Evolutionary conservation across 176 grass and related monocot species (phyloP).

Genomic region (Musa beccarii): DNA sequence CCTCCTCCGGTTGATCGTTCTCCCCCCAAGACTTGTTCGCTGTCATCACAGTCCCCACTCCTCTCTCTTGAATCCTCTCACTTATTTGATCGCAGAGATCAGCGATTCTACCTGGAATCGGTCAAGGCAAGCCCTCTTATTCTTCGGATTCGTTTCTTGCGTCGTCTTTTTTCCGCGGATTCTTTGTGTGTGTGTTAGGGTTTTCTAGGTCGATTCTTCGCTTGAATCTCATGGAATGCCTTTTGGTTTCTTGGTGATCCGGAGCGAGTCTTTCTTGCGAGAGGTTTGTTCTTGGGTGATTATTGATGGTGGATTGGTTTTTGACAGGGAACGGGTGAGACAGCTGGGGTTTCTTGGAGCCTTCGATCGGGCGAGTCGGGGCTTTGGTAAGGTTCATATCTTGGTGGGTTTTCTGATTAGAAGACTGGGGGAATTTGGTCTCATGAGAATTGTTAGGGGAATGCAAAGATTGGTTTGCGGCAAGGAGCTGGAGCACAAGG

Average conservation of each 20-base stretch:
- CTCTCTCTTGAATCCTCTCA: neutral
- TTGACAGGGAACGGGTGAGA: slow-evolving; percentile 6
- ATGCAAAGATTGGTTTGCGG: slow-evolving; percentile 55
- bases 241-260: neutral
- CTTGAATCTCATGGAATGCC: neutral
- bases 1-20: neutral
- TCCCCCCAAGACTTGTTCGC: neutral
- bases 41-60: neutral
- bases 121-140: neutral
- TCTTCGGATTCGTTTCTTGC: neutral
- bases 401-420: neutral
- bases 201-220: neutral
- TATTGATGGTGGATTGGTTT: slow-evolving; percentile 2
- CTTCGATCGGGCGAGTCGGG: slow-evolving; percentile 1
- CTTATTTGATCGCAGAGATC: neutral
- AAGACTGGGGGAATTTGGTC: slow-evolving; percentile 25
- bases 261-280: neutral
- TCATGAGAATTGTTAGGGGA: slow-evolving; percentile 84
- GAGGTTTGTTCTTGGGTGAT: neutral
- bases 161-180: neutral
- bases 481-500: slow-evolving; percentile 42
- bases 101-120: neutral
- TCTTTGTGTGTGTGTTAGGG: slow-evolving; percentile 10
- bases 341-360: neutral
- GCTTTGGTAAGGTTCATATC: neutral